Conservation (phyloP, 192 early-diverging fungal species). For the Coemansia sp. region DNA sequence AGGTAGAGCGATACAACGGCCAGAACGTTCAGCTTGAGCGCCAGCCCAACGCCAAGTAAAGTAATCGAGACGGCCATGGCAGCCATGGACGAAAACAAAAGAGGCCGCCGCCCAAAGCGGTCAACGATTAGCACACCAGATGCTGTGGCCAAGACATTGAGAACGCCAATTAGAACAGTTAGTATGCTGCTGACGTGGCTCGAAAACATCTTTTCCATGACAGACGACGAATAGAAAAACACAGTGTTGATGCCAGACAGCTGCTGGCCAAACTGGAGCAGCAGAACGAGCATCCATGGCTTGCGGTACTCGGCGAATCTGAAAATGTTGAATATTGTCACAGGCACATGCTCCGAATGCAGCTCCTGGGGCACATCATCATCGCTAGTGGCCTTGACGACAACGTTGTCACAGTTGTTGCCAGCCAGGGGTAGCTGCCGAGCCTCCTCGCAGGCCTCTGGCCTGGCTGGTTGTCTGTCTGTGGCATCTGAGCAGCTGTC, state of each 20-base stretch:
- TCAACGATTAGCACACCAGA: conserved; percentile 74
- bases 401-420: background rate
- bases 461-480: background rate
- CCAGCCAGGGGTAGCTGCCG: background rate
- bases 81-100: conserved; percentile 66
- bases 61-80: conserved; percentile 63
- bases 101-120: conserved; percentile 66
- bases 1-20: conserved; percentile 62
- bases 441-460: background rate
- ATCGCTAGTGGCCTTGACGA: background rate
- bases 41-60: conserved; percentile 61
- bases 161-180: conserved; percentile 74
- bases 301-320: conserved; percentile 56
- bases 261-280: conserved; percentile 80
- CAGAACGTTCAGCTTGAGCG: conserved; percentile 69
- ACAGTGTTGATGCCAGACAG: conserved; percentile 94
- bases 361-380: background rate
- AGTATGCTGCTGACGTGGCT: conserved; percentile 59
- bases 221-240: conserved; percentile 79
- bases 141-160: conserved; percentile 75
- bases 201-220: conserved; percentile 65
- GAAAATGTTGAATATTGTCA: conserved; percentile 50
- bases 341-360: conserved; percentile 9
- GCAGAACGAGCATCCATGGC: conserved; percentile 63
- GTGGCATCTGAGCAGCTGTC: background rate